Evolutionary conservation across 345 rosid species (phyloP).

Genomic region (Clarkia xantiana): DNA sequence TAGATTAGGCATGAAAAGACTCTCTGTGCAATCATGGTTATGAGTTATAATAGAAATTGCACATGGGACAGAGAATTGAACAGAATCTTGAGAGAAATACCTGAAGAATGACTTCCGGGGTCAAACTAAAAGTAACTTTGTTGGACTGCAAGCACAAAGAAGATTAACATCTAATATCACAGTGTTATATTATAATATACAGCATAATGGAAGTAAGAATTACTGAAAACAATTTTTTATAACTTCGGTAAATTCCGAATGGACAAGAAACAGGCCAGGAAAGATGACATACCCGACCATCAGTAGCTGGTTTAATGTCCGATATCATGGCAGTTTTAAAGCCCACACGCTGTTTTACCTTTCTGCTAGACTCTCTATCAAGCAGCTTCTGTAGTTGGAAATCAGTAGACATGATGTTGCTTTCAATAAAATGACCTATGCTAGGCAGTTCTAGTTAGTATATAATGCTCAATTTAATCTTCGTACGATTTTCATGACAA

Average conservation of each 20-base stretch:
- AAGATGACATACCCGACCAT: conserved; percentile 64
- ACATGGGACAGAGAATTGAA: no score
- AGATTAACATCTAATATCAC: conserved; percentile 6
- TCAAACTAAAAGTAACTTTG: conserved; percentile 74
- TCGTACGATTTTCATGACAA: no score
- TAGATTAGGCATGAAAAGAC: no score
- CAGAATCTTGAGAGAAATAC: conserved; percentile 14
- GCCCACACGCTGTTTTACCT: conserved; percentile 66
- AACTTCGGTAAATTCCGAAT: background rate
- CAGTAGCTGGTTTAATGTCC: conserved; percentile 60
- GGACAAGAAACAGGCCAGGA: conserved; percentile 6
- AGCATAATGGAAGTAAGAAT: background rate
- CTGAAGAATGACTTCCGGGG: conserved; percentile 82
- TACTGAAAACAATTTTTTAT: background rate
- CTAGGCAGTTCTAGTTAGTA: no score
- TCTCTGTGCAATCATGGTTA: no score
- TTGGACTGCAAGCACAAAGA: conserved; percentile 48
- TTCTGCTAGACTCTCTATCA: conserved; percentile 42
- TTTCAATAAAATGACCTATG: no score
- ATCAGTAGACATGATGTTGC: background rate
- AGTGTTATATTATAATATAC: background rate
- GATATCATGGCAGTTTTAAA: conserved; percentile 81
- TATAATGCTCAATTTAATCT: no score
- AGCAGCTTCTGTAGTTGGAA: conserved; percentile 52
- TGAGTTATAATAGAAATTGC: no score